phyloP scores from a whole-genome alignment of 805 yeast genomes.

The Vanderwaltozyma verrucispora region DNA sequence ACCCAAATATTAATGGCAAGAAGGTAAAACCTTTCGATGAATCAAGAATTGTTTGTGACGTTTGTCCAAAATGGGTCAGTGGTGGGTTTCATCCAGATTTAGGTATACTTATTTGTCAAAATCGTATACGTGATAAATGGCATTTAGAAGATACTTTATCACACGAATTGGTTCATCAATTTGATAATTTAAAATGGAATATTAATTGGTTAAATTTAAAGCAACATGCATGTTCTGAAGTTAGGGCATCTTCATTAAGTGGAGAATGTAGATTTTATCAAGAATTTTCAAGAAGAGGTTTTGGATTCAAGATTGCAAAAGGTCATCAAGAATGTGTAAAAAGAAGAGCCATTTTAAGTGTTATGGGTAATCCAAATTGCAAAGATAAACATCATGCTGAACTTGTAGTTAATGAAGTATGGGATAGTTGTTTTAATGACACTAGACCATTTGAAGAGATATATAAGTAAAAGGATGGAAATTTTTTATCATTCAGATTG shows the following conservation, averaged over 20 bases:
- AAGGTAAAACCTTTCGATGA: conserved; percentile 16
- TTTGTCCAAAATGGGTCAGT: conserved; percentile 71
- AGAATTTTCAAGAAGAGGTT: conserved; percentile 47
- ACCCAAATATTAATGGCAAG: conserved; percentile 7
- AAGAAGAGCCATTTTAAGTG: conserved; percentile 80
- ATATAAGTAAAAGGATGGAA: conserved; percentile 57
- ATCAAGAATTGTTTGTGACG: conserved; percentile 52
- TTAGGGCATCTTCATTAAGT: conserved; percentile 82
- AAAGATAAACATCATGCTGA: conserved; percentile 62
- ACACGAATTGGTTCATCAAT: conserved; percentile 90
- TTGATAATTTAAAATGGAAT: conserved; percentile 79
- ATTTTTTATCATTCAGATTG: no score
- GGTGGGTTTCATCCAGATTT: conserved; percentile 92
- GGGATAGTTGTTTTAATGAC: conserved; percentile 88
- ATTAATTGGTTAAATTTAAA: conserved; percentile 76
- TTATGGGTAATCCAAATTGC: conserved; percentile 79
- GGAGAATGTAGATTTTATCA: conserved; percentile 92
- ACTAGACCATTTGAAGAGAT: conserved; percentile 94
- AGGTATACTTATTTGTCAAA: conserved; percentile 83
- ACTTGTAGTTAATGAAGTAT: conserved; percentile 73
- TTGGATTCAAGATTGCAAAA: conserved; percentile 43
- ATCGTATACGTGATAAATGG: conserved; percentile 61
- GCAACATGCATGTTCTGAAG: conserved; percentile 96
- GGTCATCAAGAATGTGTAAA: conserved; percentile 90
- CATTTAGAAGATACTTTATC: conserved; percentile 85